Evolutionary conservation across 192 early-diverging fungal species (phyloP), one percentile per base, ranked within the genome.

Genomic region (Podochytrium sp.): DNA sequence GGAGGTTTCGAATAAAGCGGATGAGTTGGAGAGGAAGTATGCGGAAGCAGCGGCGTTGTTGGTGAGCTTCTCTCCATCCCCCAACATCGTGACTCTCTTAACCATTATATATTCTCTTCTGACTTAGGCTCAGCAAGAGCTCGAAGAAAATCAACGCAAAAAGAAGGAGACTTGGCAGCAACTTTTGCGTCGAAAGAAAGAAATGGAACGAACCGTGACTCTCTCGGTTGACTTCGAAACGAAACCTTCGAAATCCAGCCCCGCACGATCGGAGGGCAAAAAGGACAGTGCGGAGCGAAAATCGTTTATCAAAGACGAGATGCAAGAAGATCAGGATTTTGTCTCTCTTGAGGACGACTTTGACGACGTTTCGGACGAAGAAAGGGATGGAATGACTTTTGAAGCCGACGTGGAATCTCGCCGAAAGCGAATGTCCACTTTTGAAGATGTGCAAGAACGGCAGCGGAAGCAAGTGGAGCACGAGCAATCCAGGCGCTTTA

Each of bases 1-100:
- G 10, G 64, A 66, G 4, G 23, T 43, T 25, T 23, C 30, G 38
- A 49, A 49, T 12, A 66, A 47, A 30, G 18, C 23, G 16, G 56
- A 72, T 29, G 57, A 72, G 49, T n/a, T 56, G 16, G 51, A 70
- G 34, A 33, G 57, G n/a, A 56, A 56, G 34, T 14, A 35, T 23
- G 67, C 52, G 30, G 32, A 55, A 55, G 52, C 52, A 20, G n/a
- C n/a, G n/a, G n/a, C n/a, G n/a, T n/a, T n/a, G n/a, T n/a, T n/a
- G n/a, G n/a, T n/a, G n/a, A n/a, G n/a, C n/a, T n/a, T n/a, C n/a
- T n/a, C n/a, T n/a, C n/a, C n/a, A n/a, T n/a, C n/a, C n/a, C n/a
- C n/a, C n/a, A n/a, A n/a, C n/a, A n/a, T n/a, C n/a, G n/a, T n/a
- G n/a, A n/a, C n/a, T n/a, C n/a, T n/a, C n/a, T n/a, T n/a, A n/a